A percentile compares a stretch with the other conserved stretches of the same genome.
phyloP scores from a whole-genome alignment of 768 basidiomycete species.

The Mycena amicta region DNA sequence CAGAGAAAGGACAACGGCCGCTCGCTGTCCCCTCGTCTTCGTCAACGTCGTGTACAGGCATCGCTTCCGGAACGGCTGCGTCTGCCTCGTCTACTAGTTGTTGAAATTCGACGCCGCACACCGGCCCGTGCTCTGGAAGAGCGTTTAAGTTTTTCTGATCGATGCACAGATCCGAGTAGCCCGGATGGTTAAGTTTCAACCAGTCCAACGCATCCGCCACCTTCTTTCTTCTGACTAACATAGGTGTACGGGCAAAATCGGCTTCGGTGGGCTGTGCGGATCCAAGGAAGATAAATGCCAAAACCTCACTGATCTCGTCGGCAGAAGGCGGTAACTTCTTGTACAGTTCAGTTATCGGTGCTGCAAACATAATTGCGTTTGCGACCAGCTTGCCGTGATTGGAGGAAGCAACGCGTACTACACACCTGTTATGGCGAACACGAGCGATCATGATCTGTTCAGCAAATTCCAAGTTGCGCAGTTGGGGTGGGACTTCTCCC shows the following conservation, averaged over 20 bases:
- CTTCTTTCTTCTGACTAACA: constrained; percentile 26
- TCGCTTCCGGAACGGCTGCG: not conserved
- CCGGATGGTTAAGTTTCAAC: constrained; percentile 31
- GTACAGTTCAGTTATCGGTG: constrained; percentile 26
- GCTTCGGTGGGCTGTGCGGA: constrained; percentile 11
- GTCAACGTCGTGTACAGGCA: constrained; percentile 27
- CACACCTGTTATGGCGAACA: constrained; percentile 3
- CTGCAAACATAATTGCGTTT: constrained; percentile 30
- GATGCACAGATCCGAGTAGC: constrained; percentile 28
- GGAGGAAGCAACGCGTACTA: not conserved
- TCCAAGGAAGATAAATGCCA: constrained; percentile 22
- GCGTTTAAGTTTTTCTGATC: constrained; percentile 5
- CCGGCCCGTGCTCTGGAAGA: constrained; percentile 18
- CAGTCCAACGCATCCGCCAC: constrained; percentile 29
- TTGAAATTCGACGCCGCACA: constrained; percentile 18
- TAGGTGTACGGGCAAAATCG: constrained; percentile 25
- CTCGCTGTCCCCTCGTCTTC: constrained; percentile 24
- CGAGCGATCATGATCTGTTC: not conserved
- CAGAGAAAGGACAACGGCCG: constrained; percentile 30
- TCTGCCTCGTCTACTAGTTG: constrained; percentile 8
- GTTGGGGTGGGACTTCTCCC: constrained; percentile 1
- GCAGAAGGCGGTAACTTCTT: constrained; percentile 22
- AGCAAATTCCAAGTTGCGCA: not conserved
- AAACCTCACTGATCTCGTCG: constrained; percentile 24
- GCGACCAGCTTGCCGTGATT: constrained; percentile 23